Percentiles rank a stretch among this genome's conserved stretches.
Evolutionary conservation across 2,329 filamentous ascomycete species (phyloP).

Genomic region (Pestalotiopsis sp.): DNA sequence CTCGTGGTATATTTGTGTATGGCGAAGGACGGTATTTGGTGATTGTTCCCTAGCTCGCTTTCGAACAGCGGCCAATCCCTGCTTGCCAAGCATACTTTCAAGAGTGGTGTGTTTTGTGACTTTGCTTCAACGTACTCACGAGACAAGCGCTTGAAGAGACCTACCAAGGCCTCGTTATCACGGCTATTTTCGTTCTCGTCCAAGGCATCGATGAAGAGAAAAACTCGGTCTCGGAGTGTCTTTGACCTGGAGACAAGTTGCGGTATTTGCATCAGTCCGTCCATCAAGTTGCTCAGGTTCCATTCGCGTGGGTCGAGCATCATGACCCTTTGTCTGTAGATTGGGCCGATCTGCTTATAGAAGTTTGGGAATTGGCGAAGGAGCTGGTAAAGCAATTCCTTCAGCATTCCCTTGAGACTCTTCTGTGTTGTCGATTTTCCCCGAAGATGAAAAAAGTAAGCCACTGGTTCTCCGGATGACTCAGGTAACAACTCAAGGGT

Average conservation of each 20-base stretch:
- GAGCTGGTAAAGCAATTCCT: neutral
- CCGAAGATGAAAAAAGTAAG: neutral
- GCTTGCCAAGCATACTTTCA: neutral
- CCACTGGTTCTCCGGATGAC: neutral
- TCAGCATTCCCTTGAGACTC: neutral
- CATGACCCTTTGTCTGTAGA: neutral
- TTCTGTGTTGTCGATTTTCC: neutral
- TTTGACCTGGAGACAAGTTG: neutral
- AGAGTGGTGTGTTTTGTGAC: neutral
- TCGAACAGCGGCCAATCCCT: neutral
- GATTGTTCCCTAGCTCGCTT: neutral
- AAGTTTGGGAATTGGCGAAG: neutral
- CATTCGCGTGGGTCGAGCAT: neutral
- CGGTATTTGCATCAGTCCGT: neutral
- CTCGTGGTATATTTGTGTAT: neutral
- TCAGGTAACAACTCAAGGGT: neutral
- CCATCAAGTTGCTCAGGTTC: neutral
- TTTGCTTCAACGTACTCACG: neutral
- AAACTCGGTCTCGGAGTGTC: neutral
- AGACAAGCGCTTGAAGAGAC: neutral
- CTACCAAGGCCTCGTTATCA: neutral
- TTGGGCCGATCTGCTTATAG: neutral
- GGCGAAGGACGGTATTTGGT: neutral
- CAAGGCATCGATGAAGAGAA: neutral
- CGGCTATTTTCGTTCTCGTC: neutral